Conservation (phyloP, 2,329 filamentous ascomycete species). For the Pseudogymnoascus sp. region DNA sequence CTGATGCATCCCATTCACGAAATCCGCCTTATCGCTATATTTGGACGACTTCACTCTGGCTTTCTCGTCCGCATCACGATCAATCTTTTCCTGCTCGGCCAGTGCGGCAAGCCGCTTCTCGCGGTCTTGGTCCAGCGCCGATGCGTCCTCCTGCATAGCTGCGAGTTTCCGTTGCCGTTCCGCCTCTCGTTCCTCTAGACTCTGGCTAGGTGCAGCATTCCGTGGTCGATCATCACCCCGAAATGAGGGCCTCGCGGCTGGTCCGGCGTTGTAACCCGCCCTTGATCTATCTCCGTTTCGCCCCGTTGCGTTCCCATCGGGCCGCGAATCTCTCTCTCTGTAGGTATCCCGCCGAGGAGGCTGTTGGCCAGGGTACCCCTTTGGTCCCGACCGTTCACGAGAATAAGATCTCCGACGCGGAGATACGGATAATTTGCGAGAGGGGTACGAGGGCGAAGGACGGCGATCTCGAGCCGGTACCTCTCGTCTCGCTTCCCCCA, state of each 20-base stretch:
- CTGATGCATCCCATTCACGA: constrained; percentile 56
- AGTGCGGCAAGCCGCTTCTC: constrained; percentile 60
- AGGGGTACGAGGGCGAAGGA: constrained; percentile 29
- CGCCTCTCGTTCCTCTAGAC: constrained; percentile 36
- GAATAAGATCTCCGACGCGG: constrained; percentile 1
- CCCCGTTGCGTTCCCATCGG: constrained; percentile 35
- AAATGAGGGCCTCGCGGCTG: background rate
- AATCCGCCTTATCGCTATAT: constrained; percentile 57
- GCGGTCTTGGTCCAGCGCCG: constrained; percentile 63
- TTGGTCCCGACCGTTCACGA: constrained; percentile 4
- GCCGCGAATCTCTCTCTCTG: constrained; percentile 30
- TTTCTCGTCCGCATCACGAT: constrained; percentile 59
- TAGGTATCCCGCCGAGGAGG: constrained; percentile 20
- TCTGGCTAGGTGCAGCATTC: background rate
- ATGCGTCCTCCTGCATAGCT: constrained; percentile 66
- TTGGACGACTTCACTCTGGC: constrained; percentile 52
- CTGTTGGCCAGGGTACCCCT: background rate
- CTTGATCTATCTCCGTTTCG: constrained; percentile 18
- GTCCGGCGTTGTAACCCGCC: background rate
- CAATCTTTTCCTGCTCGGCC: constrained; percentile 56
- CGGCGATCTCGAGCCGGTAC: constrained; percentile 24
- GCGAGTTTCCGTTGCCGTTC: constrained; percentile 62
- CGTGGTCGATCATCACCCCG: constrained; percentile 18
- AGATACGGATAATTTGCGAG: constrained; percentile 28
- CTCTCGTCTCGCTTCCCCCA: background rate